Percentiles rank a stretch among this genome's conserved stretches.
phyloP scores from a whole-genome alignment of 139 green algal genomes.

The Nannochloris sp. region DNA sequence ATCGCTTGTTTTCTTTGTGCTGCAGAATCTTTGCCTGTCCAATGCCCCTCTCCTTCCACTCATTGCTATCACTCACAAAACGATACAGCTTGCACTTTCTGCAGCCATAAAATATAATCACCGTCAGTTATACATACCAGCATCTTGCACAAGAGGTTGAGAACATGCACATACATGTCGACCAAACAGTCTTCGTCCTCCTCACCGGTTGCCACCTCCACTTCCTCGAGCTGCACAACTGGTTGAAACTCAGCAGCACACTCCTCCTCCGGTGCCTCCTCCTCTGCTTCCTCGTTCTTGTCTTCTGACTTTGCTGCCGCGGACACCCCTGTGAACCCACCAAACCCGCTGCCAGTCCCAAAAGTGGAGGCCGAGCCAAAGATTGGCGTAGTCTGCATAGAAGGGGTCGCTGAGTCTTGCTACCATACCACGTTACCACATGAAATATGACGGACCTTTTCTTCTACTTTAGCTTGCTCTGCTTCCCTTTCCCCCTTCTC shows the following conservation, averaged over 20 bases:
- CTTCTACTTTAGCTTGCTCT: neutral
- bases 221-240: slow-evolving; percentile 92
- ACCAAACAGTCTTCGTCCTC: slow-evolving; percentile 82
- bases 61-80: slow-evolving; percentile 74
- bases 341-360: slow-evolving; percentile 56
- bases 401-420: neutral
- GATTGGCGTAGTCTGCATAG: slow-evolving; percentile 28
- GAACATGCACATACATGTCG: slow-evolving; percentile 64
- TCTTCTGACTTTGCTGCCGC: slow-evolving; percentile 8
- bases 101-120: slow-evolving; percentile 21
- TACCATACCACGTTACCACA: neutral
- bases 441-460: neutral
- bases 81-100: slow-evolving; percentile 98
- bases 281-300: slow-evolving; percentile 34
- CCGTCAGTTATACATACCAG: slow-evolving; percentile 9
- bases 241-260: slow-evolving; percentile 88
- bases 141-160: neutral
- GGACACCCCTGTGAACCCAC: slow-evolving; percentile 46
- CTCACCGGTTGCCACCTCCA: slow-evolving; percentile 86
- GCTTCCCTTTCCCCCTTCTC: neutral
- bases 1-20: slow-evolving; percentile 85
- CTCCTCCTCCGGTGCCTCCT: slow-evolving; percentile 69
- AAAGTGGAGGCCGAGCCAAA: slow-evolving; percentile 55
- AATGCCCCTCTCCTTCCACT: slow-evolving; percentile 98
- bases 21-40: slow-evolving; percentile 83